Percentiles rank a stretch among this genome's conserved stretches.
phyloP scores from a whole-genome alignment of 495 filamentous ascomycete species.

The Rhypophila decipiens region DNA sequence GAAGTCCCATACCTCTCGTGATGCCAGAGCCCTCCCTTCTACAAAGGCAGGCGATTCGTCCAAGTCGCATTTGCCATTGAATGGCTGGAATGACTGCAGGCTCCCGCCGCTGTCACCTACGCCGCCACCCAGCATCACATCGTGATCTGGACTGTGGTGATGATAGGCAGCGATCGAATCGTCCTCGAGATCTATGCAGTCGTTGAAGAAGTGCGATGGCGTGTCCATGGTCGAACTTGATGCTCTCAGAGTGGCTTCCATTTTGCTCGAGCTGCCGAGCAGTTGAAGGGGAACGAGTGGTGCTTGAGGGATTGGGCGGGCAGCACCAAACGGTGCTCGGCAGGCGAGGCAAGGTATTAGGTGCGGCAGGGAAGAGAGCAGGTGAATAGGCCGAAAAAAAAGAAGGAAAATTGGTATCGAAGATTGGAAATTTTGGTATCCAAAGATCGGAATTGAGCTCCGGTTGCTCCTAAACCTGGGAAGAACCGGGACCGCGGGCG shows the following conservation, averaged over 20 bases:
- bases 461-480: not conserved
- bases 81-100: constrained; percentile 11
- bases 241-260: not conserved
- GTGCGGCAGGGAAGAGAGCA: too few species aligned
- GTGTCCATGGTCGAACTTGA: constrained; percentile 18
- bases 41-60: constrained; percentile 1
- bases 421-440: not conserved
- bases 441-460: constrained; percentile 6
- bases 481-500: too few species aligned
- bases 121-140: constrained; percentile 4
- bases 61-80: constrained; percentile 9
- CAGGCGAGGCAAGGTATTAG: too few species aligned
- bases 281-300: not conserved
- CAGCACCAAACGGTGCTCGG: not conserved
- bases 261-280: not conserved
- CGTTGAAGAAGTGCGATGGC: constrained; percentile 23
- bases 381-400: too few species aligned
- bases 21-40: constrained; percentile 1
- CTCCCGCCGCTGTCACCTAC: constrained; percentile 1
- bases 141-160: constrained; percentile 15
- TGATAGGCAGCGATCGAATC: not conserved
- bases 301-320: not conserved
- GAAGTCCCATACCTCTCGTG: constrained; percentile 14
- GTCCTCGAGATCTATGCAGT: constrained; percentile 15
- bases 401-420: too few species aligned